Evolutionary conservation across 2,329 filamentous ascomycete genomes (phyloP).

Genomic region (Aspergillus transmontanensis): DNA sequence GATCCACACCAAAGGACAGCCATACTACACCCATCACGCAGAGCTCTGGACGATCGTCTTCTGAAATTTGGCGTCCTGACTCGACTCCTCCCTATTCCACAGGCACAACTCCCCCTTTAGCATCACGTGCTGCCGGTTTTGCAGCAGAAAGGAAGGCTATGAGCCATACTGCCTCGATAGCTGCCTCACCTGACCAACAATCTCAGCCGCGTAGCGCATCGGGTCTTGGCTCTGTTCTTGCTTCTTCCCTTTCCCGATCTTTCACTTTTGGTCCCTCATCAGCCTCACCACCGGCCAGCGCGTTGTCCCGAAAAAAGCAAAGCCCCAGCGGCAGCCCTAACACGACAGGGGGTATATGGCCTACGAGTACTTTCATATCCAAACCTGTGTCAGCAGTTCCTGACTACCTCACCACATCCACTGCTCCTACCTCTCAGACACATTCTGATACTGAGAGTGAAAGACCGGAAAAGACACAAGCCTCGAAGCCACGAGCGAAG

Average conservation of each 20-base stretch:
- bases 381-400: conserved; percentile 30
- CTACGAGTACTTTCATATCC: conserved; percentile 23
- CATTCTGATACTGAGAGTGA: conserved; percentile 45
- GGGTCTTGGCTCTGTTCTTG: conserved; percentile 45
- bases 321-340: conserved; percentile 42
- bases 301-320: conserved; percentile 37
- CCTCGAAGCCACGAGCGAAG: conserved; percentile 32
- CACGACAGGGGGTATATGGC: conserved; percentile 33
- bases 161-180: conserved; percentile 42
- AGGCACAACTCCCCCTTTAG: conserved; percentile 54
- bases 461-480: conserved; percentile 22
- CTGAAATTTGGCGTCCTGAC: conserved; percentile 53
- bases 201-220: conserved; percentile 42
- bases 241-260: conserved; percentile 49
- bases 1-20: conserved; percentile 37
- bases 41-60: conserved; percentile 54
- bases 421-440: conserved; percentile 33
- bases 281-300: conserved; percentile 43
- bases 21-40: conserved; percentile 37
- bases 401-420: conserved; percentile 34
- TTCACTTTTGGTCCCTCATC: conserved; percentile 48
- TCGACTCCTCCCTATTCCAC: conserved; percentile 56
- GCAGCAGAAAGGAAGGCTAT: conserved; percentile 45
- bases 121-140: conserved; percentile 45
- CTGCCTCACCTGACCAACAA: conserved; percentile 46